Percentiles rank a stretch among this genome's conserved stretches.
These are phyloP conservation scores for Elsinoe perseae DNA, from an alignment of 2,329 filamentous ascomycete species.

Conservation along the genomic window DNA sequence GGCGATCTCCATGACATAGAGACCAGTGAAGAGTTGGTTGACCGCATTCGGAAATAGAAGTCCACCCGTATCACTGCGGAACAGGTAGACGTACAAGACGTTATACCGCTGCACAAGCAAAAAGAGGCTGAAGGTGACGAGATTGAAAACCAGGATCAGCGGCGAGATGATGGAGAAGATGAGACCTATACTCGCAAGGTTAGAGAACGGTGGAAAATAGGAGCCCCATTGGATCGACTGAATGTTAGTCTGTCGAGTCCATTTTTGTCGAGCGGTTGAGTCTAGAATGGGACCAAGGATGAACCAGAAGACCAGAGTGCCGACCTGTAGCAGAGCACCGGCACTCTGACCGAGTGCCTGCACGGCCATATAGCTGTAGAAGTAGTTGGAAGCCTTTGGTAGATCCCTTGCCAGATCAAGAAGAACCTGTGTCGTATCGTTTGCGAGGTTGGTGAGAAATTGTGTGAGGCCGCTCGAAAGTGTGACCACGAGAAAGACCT, in stretches of 20 bases:
- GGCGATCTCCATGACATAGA: conserved; percentile 91
- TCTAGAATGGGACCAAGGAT: conserved; percentile 59
- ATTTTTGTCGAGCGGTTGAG: conserved; percentile 74
- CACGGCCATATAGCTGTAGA: conserved; percentile 97
- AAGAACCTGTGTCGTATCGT: conserved; percentile 61
- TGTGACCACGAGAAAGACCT: conserved; percentile 81
- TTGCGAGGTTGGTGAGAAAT: conserved; percentile 55
- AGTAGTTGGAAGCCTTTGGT: conserved; percentile 86
- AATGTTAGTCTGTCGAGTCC: conserved; percentile 71
- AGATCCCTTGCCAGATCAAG: conserved; percentile 67
- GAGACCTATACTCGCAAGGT: conserved; percentile 80
- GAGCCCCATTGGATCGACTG: conserved; percentile 78
- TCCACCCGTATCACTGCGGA: conserved; percentile 83
- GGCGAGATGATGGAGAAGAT: conserved; percentile 87
- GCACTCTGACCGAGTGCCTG: conserved; percentile 88
- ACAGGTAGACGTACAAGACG: conserved; percentile 88
- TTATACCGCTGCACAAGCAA: conserved; percentile 97
- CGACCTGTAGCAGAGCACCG: conserved; percentile 76
- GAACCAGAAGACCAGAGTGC: conserved; percentile 73
- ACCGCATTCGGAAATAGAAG: conserved; percentile 85
- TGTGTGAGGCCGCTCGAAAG: conserved; percentile 68
- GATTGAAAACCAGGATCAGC: conserved; percentile 83
- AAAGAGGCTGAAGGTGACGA: conserved; percentile 82
- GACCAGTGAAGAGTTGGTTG: conserved; percentile 92
- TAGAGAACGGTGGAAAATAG: conserved; percentile 94